Percentiles rank a stretch among this genome's conserved stretches.
Conservation (phyloP, 768 basidiomycete species). For the Mycena vulgaris region DNA sequence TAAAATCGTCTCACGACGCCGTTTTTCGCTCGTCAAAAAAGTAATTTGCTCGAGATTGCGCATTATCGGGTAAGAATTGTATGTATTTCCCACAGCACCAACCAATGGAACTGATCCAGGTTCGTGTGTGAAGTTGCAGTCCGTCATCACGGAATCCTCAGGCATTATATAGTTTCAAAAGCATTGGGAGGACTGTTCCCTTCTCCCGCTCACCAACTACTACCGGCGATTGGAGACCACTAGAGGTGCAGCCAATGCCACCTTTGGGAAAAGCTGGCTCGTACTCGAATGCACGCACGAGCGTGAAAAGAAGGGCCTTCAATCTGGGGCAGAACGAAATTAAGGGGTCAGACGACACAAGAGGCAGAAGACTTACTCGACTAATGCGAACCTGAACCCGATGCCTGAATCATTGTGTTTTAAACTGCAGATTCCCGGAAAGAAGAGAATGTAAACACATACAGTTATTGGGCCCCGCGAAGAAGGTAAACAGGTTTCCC, state of each 20-base stretch:
- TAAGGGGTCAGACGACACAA: not conserved
- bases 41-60: slow-evolving; percentile 4
- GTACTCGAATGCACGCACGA: slow-evolving; percentile 65
- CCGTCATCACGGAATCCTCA: not conserved
- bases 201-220: not conserved
- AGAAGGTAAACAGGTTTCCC: slow-evolving; percentile 73
- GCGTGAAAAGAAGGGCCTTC: no score
- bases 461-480: slow-evolving; percentile 59
- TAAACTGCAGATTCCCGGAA: not conserved
- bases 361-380: slow-evolving; percentile 56
- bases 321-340: slow-evolving; percentile 42
- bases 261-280: slow-evolving; percentile 39
- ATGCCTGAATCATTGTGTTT: slow-evolving; percentile 54
- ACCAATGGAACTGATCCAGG: slow-evolving; percentile 4
- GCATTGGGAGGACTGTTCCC: not conserved
- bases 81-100: slow-evolving; percentile 11
- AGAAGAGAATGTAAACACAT: not conserved
- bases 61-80: slow-evolving; percentile 8
- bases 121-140: slow-evolving; percentile 8
- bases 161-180: not conserved
- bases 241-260: not conserved
- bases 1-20: not conserved
- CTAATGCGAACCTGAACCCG: slow-evolving; percentile 74
- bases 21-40: slow-evolving; percentile 9
- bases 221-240: not conserved